Evolutionary conservation across 2,329 filamentous ascomycete species (phyloP), one percentile per base, ranked within the genome.

Genomic region (Sclerotinia nivalis): DNA sequence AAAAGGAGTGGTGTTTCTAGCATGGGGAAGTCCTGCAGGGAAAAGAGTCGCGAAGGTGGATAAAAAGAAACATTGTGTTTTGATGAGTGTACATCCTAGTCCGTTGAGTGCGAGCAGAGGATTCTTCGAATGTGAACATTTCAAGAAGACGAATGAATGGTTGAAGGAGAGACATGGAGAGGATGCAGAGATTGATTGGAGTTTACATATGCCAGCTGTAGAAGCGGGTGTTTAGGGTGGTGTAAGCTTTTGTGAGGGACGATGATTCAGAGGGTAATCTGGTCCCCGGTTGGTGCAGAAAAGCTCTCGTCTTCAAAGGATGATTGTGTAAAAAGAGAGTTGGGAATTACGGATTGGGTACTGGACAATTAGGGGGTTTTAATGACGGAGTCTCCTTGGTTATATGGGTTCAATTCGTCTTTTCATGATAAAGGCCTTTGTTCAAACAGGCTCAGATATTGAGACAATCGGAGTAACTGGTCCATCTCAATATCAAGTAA

Each of bases 81-180:
- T 99, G 73, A 89, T 91, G 81, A 91, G 89, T 76, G 93, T 94
- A 64, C 96, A 99, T 81, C 96, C 96, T 0, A 97, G 93, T 80
- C 96, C 96, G n/a, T 80, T 97, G 74, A 96, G 93, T 81, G 96
- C 95, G 5, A 82, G 84, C 20, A 86, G 87, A 68, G 96, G 96
- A 0, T 99, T 93, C 80, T 93, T 93, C 74, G 89, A 92, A 70
- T 94, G 91, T 75, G 88, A 88, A 0, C 93, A 97, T 80, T 97
- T 96, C 80, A 89, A 84, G 73, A 87, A 89, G 81, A 88, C 92
- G 60, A 97, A 97, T 77, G 89, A 92, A 75, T 99, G 96, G 96
- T 83, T 99, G 31, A 83, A 86, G 67, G 80, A 85, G 74, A 85
- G 91, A 70, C 97, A 98, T 80, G 96, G 96, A 0, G 83, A 86